These are phyloP conservation scores for Candida piceae DNA, from an alignment of 805 yeast genomes.

Conservation along the genomic window DNA sequence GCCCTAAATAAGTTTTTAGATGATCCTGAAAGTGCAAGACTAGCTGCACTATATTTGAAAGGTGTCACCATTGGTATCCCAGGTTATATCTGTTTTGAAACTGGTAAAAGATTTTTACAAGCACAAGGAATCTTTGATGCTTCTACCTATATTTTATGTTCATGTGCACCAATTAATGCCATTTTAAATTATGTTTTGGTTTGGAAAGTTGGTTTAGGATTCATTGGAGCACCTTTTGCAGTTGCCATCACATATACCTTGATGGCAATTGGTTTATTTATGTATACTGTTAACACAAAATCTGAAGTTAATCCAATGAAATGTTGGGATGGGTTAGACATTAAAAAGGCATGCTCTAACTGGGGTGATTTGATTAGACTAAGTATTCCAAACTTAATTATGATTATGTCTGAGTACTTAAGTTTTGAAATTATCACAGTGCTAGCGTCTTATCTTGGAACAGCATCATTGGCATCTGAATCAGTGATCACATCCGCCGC, in stretches of 20 bases:
- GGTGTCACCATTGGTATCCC: conserved; percentile 64
- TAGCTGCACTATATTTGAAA: conserved; percentile 56
- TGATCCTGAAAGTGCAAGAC: conserved; percentile 38
- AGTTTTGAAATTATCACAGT: conserved; percentile 74
- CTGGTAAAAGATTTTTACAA: conserved; percentile 68
- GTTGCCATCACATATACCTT: conserved; percentile 67
- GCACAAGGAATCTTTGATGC: conserved; percentile 79
- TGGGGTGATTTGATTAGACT: conserved; percentile 62
- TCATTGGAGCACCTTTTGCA: conserved; percentile 72
- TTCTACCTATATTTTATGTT: conserved; percentile 60
- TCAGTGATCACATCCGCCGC: conserved; percentile 66
- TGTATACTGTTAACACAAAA: conserved; percentile 45
- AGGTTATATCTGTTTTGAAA: conserved; percentile 59
- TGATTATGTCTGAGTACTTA: conserved; percentile 76
- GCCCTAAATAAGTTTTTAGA: conserved; percentile 40
- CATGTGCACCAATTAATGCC: conserved; percentile 75
- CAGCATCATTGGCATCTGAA: conserved; percentile 63
- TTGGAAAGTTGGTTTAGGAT: conserved; percentile 66
- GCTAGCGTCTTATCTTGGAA: conserved; percentile 61
- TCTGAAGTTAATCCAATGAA: conserved; percentile 30
- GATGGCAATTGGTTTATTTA: conserved; percentile 55
- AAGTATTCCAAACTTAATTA: conserved; percentile 68
- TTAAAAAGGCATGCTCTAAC: conserved; percentile 38
- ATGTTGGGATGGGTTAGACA: conserved; percentile 33
- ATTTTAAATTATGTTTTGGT: conserved; percentile 61